phyloP scores from a whole-genome alignment of 2,329 filamentous ascomycete genomes.

The Phaeoacremonium minimum region DNA sequence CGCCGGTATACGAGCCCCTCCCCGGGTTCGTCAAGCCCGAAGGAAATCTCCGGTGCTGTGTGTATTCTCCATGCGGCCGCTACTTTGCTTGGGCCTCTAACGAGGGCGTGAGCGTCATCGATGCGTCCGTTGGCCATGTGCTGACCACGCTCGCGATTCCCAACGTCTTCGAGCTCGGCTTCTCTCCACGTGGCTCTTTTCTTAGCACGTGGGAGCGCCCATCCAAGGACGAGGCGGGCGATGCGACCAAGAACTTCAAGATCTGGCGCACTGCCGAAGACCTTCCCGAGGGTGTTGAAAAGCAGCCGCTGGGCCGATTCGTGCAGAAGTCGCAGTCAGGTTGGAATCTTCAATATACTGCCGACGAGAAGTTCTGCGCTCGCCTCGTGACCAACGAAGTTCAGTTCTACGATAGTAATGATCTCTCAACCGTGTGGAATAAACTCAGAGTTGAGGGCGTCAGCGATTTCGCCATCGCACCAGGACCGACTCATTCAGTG shows the following conservation, averaged over 20 bases:
- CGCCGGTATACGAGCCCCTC: conserved; percentile 80
- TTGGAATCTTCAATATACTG: conserved; percentile 96
- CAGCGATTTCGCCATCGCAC: conserved; percentile 81
- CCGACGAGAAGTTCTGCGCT: conserved; percentile 89
- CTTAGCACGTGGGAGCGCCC: conserved; percentile 96
- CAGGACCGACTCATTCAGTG: conserved; percentile 84
- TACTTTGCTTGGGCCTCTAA: conserved; percentile 94
- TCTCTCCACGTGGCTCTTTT: conserved; percentile 88
- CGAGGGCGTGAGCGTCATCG: conserved; percentile 80
- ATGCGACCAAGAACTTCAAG: conserved; percentile 94
- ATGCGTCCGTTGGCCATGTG: conserved; percentile 71
- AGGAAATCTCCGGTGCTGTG: conserved; percentile 90
- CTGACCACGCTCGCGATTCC: conserved; percentile 71
- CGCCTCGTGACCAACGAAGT: conserved; percentile 95
- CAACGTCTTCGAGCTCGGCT: conserved; percentile 90
- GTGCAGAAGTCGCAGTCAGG: conserved; percentile 94
- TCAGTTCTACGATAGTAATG: conserved; percentile 88
- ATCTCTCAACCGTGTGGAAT: conserved; percentile 87
- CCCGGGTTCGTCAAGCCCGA: conserved; percentile 82
- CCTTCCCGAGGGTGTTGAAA: conserved; percentile 54
- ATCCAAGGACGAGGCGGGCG: conserved; percentile 86
- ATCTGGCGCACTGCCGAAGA: conserved; percentile 86
- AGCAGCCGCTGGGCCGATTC: conserved; percentile 78
- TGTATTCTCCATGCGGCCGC: conserved; percentile 91
- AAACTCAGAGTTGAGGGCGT: conserved; percentile 92